Conservation (phyloP, 176 grass and related monocot species). For the Aegilops speltoides region DNA sequence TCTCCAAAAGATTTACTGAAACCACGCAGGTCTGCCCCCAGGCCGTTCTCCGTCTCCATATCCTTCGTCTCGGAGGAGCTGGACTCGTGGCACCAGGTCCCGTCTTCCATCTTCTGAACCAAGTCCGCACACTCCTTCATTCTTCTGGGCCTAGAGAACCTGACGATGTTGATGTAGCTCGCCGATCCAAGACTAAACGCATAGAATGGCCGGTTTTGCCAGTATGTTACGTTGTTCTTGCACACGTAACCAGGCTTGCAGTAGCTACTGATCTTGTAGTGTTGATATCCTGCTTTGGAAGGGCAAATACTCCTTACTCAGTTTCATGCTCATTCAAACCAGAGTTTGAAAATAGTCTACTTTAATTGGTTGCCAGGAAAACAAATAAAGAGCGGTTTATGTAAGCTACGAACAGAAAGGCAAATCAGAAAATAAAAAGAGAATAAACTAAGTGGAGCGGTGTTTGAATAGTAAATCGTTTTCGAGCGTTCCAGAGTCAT, state of each 20-base stretch:
- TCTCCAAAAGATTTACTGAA: constrained; percentile 67
- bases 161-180: constrained; percentile 72
- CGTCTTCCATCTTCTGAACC: no score
- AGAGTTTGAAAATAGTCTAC: no score
- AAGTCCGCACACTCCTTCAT: constrained; percentile 41
- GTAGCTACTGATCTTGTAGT: constrained; percentile 94
- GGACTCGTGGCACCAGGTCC: constrained; percentile 15
- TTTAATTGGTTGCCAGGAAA: no score
- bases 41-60: constrained; percentile 82
- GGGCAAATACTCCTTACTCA: no score
- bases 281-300: constrained; percentile 61
- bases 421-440: no score
- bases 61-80: constrained; percentile 37
- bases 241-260: constrained; percentile 69
- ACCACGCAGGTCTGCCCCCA: constrained; percentile 52
- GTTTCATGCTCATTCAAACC: no score
- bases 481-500: no score
- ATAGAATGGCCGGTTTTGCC: constrained; percentile 72
- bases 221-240: constrained; percentile 83
- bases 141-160: constrained; percentile 80
- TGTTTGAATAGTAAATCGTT: no score
- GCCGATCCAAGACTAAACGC: constrained; percentile 80
- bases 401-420: no score
- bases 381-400: no score
- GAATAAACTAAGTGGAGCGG: no score